Evolutionary conservation across 2,329 filamentous ascomycete species (phyloP).

Genomic region (Hypoxylon sp.): DNA sequence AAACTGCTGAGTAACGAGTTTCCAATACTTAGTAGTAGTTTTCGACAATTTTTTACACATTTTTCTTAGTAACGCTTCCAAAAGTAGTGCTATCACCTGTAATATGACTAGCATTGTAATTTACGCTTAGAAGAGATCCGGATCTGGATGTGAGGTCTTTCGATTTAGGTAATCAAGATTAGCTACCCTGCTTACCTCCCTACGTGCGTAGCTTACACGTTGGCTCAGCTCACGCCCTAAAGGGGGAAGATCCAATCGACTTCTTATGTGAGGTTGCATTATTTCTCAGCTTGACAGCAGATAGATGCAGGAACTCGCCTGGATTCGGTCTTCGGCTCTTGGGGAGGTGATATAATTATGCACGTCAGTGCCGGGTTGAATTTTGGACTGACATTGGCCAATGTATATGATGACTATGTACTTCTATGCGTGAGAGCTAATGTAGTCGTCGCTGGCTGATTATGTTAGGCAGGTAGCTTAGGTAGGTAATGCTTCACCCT

Average conservation of each 20-base stretch:
- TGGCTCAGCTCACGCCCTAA: conserved; percentile 19
- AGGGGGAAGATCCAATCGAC: background rate
- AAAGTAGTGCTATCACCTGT: conserved; percentile 1
- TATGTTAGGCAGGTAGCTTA: no score
- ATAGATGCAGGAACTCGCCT: conserved; percentile 6
- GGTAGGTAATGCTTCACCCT: background rate
- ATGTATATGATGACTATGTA: conserved; percentile 1
- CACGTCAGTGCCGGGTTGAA: background rate
- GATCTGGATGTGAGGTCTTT: conserved; percentile 2
- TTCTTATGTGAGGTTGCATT: conserved; percentile 25
- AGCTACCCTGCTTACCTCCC: conserved; percentile 11
- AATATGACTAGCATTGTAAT: background rate
- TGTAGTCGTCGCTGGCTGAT: background rate
- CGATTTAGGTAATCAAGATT: conserved; percentile 18
- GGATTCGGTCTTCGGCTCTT: background rate
- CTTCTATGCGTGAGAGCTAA: background rate
- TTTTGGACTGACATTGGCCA: conserved; percentile 1
- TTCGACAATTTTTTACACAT: background rate
- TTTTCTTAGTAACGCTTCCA: background rate
- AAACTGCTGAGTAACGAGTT: background rate
- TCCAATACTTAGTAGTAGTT: background rate
- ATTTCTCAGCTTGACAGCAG: conserved; percentile 20
- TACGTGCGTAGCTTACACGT: background rate
- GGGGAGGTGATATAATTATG: background rate
- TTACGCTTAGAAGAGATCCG: conserved; percentile 20